These are phyloP conservation scores for Beauveria asiatica DNA, from an alignment of 2,329 filamentous ascomycete species.

Conservation along the genomic window DNA sequence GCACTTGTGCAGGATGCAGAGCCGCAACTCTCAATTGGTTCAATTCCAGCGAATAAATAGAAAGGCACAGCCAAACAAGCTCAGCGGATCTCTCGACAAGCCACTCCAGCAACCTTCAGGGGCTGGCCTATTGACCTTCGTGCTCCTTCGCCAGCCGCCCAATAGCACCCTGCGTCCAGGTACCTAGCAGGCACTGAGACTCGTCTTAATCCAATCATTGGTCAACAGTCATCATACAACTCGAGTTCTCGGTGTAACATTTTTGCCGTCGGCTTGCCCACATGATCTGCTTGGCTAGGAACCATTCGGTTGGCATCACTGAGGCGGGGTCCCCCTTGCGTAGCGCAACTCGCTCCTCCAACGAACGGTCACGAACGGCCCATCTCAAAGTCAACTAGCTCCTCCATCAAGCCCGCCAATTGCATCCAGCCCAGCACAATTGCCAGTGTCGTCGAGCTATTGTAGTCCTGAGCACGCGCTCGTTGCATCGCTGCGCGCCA, in stretches of 20 bases:
- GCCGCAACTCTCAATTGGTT: background rate
- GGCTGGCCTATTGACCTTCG: background rate
- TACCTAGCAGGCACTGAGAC: background rate
- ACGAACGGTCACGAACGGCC: background rate
- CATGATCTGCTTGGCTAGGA: background rate
- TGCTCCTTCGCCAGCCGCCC: background rate
- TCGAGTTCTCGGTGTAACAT: background rate
- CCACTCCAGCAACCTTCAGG: background rate
- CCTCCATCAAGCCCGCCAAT: background rate
- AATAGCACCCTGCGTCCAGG: background rate
- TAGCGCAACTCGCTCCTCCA: background rate
- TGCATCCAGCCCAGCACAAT: background rate
- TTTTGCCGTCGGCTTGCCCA: background rate
- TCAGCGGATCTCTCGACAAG: background rate
- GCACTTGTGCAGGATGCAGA: background rate
- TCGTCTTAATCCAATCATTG: background rate
- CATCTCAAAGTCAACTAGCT: conserved; percentile 2
- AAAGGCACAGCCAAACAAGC: background rate
- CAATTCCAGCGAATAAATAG: background rate
- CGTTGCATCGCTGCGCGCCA: background rate
- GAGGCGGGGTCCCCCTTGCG: conserved; percentile 2
- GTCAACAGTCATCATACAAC: background rate
- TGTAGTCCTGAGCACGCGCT: background rate
- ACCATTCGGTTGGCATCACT: background rate
- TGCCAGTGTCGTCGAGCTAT: background rate